phyloP scores from a whole-genome alignment of 495 filamentous ascomycete species.

The Geoglossum glabrum region DNA sequence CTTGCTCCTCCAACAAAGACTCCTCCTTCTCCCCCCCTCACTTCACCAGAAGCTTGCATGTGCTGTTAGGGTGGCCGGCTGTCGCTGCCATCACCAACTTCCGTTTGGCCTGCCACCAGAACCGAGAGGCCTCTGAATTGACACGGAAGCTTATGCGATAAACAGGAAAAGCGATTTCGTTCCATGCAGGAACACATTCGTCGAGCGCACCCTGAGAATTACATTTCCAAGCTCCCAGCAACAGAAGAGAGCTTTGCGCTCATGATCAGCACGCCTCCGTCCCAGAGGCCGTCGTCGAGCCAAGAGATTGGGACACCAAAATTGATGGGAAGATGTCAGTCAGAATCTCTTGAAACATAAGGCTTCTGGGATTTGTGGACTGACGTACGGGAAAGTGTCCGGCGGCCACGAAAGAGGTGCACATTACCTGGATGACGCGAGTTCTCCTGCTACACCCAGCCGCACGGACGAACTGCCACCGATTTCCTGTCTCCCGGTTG shows the following conservation, averaged over 20 bases:
- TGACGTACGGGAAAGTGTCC: slow-evolving; percentile 1
- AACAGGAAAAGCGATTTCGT: slow-evolving; percentile 95
- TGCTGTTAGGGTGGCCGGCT: background rate
- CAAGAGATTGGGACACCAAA: slow-evolving; percentile 2
- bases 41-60: background rate
- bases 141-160: slow-evolving; percentile 58
- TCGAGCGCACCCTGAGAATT: slow-evolving; percentile 90
- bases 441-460: slow-evolving; percentile 49
- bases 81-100: background rate
- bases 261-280: slow-evolving; percentile 81
- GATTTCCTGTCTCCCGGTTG: slow-evolving; percentile 37
- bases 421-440: slow-evolving; percentile 40
- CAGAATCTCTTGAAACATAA: slow-evolving; percentile 2
- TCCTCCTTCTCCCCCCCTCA: too few relatives aligned
- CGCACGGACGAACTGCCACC: background rate
- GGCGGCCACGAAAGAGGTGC: slow-evolving; percentile 4
- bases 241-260: slow-evolving; percentile 95
- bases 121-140: background rate
- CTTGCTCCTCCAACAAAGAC: too few relatives aligned
- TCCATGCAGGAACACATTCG: slow-evolving; percentile 99
- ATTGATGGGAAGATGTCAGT: slow-evolving; percentile 13
- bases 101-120: background rate
- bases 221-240: slow-evolving; percentile 94
- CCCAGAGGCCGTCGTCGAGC: slow-evolving; percentile 44
- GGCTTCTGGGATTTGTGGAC: slow-evolving; percentile 10